Conservation (phyloP, 495 filamentous ascomycete genomes). For the Diplogelasinospora grovesii region DNA sequence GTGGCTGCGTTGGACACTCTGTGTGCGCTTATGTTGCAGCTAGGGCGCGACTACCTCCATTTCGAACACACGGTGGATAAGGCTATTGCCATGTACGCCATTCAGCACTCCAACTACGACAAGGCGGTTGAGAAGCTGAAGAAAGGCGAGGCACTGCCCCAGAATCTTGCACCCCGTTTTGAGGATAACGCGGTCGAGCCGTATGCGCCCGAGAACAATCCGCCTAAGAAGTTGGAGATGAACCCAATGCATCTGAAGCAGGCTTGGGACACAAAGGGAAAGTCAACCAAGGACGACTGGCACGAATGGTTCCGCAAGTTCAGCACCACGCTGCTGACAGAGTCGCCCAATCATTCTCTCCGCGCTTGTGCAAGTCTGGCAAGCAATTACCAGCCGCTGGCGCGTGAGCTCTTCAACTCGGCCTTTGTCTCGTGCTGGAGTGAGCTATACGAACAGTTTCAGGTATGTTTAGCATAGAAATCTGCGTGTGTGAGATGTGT, state of each 20-base stretch:
- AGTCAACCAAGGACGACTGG: constrained; percentile 97
- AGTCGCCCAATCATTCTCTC: constrained; percentile 91
- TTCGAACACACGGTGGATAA: constrained; percentile 91
- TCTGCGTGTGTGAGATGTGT: not conserved
- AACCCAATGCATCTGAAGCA: constrained; percentile 96
- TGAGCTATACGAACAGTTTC: constrained; percentile 87
- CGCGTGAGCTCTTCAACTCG: constrained; percentile 93
- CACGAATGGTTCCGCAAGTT: constrained; percentile 97
- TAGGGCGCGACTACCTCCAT: constrained; percentile 89
- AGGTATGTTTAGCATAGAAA: constrained; percentile 18
- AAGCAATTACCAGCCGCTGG: constrained; percentile 81
- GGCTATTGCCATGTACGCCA: constrained; percentile 56
- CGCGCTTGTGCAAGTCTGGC: constrained; percentile 88
- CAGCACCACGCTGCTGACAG: constrained; percentile 88
- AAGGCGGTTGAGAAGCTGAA: constrained; percentile 84
- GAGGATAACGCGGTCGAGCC: constrained; percentile 70
- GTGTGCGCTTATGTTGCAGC: constrained; percentile 89
- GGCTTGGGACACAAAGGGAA: constrained; percentile 92
- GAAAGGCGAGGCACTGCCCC: constrained; percentile 87
- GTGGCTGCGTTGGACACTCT: constrained; percentile 90
- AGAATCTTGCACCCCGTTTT: constrained; percentile 85
- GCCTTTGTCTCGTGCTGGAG: constrained; percentile 99
- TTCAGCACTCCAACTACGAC: constrained; percentile 82
- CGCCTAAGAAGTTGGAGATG: constrained; percentile 86
- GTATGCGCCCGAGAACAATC: constrained; percentile 65